A percentile compares a stretch with the other conserved stretches of the same genome.
Evolutionary conservation across 2,329 filamentous ascomycete genomes (phyloP).

Genomic region (Ophiobolus disseminans): DNA sequence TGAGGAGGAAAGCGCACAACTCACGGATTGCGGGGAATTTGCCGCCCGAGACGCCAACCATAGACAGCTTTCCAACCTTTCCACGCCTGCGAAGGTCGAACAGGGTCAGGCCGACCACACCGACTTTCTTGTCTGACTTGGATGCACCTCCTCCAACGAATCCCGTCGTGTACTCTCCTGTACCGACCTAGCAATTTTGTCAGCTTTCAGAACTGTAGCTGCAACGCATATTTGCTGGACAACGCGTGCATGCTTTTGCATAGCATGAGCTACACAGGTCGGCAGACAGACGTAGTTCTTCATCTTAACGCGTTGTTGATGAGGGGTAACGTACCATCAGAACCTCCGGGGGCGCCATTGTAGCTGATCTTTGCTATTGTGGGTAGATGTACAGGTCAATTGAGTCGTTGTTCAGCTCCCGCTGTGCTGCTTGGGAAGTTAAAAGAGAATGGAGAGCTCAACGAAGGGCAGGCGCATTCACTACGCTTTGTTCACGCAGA

Average conservation of each 20-base stretch:
- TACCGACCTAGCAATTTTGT: conserved; percentile 68
- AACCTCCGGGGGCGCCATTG: conserved; percentile 59
- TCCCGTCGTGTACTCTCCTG: conserved; percentile 95
- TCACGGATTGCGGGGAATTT: conserved; percentile 91
- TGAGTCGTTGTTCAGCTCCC: conserved; percentile 7
- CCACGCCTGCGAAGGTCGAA: conserved; percentile 88
- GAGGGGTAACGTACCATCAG: conserved; percentile 52
- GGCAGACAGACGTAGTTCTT: conserved; percentile 8
- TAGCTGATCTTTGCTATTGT: conserved; percentile 15
- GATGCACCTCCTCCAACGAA: conserved; percentile 86
- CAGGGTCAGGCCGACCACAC: conserved; percentile 87
- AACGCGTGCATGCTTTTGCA: conserved; percentile 14
- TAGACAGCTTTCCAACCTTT: conserved; percentile 83
- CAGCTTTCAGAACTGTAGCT: conserved; percentile 14
- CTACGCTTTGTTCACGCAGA: conserved; percentile 5
- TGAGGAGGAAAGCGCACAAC: conserved; percentile 40
- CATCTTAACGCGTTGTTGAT: background rate
- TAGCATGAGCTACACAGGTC: conserved; percentile 10
- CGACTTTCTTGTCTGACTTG: conserved; percentile 93
- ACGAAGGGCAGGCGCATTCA: conserved; percentile 11
- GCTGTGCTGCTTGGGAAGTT: conserved; percentile 1
- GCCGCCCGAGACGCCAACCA: conserved; percentile 87
- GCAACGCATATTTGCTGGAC: conserved; percentile 13
- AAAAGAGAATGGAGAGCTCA: conserved; percentile 6
- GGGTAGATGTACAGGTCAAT: conserved; percentile 5